These are phyloP conservation scores for Phytophthora capsici DNA, from an alignment of 352 stramenopile genomes.

Conservation along the genomic window DNA sequence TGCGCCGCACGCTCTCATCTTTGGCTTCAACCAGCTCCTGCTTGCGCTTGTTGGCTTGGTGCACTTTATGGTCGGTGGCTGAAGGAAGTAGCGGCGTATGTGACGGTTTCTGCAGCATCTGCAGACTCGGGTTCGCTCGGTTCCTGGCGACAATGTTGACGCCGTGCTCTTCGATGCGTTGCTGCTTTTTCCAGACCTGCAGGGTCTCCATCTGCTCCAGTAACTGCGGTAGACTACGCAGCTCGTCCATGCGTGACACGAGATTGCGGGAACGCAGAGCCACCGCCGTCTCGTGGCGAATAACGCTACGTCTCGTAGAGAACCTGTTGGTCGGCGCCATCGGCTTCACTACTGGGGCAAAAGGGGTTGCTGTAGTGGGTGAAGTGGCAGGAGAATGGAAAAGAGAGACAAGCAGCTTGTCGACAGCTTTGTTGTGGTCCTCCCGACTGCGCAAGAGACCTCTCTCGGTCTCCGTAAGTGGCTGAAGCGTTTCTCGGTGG, in stretches of 20 bases:
- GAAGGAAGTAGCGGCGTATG: slow-evolving; percentile 69
- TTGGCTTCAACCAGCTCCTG: slow-evolving; percentile 53
- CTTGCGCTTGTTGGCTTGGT: slow-evolving; percentile 59
- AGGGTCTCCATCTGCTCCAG: slow-evolving; percentile 54
- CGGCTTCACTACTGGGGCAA: slow-evolving; percentile 9
- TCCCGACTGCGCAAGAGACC: slow-evolving; percentile 40
- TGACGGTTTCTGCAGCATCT: slow-evolving; percentile 53
- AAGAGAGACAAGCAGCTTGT: slow-evolving; percentile 49
- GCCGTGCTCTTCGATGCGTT: slow-evolving; percentile 49
- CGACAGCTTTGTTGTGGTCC: slow-evolving; percentile 49
- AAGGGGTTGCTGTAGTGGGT: slow-evolving; percentile 2
- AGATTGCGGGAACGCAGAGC: slow-evolving; percentile 61
- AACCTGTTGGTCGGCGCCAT: slow-evolving; percentile 25
- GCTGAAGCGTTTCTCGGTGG: slow-evolving; percentile 16
- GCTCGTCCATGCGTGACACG: slow-evolving; percentile 58
- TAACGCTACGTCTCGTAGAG: slow-evolving; percentile 48
- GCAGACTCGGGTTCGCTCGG: slow-evolving; percentile 38
- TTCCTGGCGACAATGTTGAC: slow-evolving; percentile 62
- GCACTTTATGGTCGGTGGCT: slow-evolving; percentile 52
- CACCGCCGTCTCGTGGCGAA: slow-evolving; percentile 59
- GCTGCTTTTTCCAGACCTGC: slow-evolving; percentile 44
- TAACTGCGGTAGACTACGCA: slow-evolving; percentile 59
- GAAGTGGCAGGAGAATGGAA: slow-evolving; percentile 35
- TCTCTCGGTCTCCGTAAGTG: slow-evolving; percentile 41
- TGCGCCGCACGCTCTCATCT: slow-evolving; percentile 40